A percentile compares a stretch with the other conserved stretches of the same genome.
These are phyloP conservation scores for Brettanomyces bruxellensis DNA, from an alignment of 805 yeast genomes.

Conservation along the genomic window DNA sequence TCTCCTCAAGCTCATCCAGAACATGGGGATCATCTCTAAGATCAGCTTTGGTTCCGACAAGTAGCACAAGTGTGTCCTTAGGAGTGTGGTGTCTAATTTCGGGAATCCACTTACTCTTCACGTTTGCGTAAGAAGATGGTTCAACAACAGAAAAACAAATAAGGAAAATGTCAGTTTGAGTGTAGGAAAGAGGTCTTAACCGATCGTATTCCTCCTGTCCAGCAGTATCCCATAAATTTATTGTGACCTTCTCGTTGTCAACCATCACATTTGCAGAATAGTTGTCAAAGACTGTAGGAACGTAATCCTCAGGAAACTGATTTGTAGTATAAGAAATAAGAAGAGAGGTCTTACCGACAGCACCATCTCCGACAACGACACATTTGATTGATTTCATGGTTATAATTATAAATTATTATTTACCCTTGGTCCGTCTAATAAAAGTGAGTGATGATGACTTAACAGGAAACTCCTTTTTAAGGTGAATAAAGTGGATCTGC, in stretches of 20 bases:
- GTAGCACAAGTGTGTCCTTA: slow-evolving; percentile 53
- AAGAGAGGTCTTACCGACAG: slow-evolving; percentile 89
- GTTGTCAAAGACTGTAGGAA: slow-evolving; percentile 92
- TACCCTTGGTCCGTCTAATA: no score
- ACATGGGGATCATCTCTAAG: slow-evolving; percentile 73
- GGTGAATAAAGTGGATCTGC: no score
- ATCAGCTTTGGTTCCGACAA: slow-evolving; percentile 87
- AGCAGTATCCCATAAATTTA: slow-evolving; percentile 94
- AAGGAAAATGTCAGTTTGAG: slow-evolving; percentile 83
- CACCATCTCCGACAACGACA: slow-evolving; percentile 93
- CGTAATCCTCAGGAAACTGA: slow-evolving; percentile 87
- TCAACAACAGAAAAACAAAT: slow-evolving; percentile 80
- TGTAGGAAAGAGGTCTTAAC: slow-evolving; percentile 80
- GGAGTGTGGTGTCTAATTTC: slow-evolving; percentile 82
- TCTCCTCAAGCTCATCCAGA: slow-evolving; percentile 57
- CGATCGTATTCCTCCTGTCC: slow-evolving; percentile 92
- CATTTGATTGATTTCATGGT: slow-evolving; percentile 80
- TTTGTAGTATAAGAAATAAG: slow-evolving; percentile 85
- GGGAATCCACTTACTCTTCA: slow-evolving; percentile 76
- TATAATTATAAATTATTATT: no score
- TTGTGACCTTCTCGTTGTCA: slow-evolving; percentile 71
- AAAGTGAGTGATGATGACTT: no score
- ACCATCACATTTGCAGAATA: slow-evolving; percentile 81
- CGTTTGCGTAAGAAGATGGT: slow-evolving; percentile 73
- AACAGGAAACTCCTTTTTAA: no score